phyloP scores from a whole-genome alignment of 2,329 filamentous ascomycete species.

The Cercospora sojina region DNA sequence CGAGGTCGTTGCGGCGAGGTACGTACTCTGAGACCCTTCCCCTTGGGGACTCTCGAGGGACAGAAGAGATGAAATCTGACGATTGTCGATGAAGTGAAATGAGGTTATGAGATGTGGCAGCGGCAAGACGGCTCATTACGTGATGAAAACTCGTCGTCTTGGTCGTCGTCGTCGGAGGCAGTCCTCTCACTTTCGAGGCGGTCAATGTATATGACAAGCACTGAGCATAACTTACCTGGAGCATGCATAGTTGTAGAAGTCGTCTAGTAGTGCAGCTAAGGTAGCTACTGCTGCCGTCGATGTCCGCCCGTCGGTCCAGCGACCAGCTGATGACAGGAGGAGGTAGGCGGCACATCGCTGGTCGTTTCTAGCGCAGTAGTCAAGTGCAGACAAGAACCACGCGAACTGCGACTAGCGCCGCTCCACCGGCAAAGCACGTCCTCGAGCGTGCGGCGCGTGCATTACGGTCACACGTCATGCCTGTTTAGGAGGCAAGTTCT shows the following conservation, averaged over 20 bases:
- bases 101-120: not conserved
- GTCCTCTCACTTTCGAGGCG: not conserved
- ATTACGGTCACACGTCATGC: not conserved
- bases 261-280: not conserved
- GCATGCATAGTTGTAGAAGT: not conserved
- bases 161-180: not conserved
- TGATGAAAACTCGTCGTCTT: not conserved
- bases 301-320: not conserved
- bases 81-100: not conserved
- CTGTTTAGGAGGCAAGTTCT: not conserved
- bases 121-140: not conserved
- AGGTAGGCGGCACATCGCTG: not conserved
- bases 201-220: not conserved
- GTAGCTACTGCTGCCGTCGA: not conserved
- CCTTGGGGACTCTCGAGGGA: not conserved
- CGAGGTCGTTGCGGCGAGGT: not conserved
- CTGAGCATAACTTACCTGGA: not conserved
- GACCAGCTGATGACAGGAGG: not conserved
- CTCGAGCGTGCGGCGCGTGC: not conserved
- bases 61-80: not conserved
- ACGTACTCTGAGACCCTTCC: slow-evolving; percentile 11
- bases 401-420: not conserved
- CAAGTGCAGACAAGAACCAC: not conserved
- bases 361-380: not conserved
- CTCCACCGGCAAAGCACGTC: not conserved